phyloP scores from a whole-genome alignment of 208 protist species.

The Acanthamoeba royreba region DNA sequence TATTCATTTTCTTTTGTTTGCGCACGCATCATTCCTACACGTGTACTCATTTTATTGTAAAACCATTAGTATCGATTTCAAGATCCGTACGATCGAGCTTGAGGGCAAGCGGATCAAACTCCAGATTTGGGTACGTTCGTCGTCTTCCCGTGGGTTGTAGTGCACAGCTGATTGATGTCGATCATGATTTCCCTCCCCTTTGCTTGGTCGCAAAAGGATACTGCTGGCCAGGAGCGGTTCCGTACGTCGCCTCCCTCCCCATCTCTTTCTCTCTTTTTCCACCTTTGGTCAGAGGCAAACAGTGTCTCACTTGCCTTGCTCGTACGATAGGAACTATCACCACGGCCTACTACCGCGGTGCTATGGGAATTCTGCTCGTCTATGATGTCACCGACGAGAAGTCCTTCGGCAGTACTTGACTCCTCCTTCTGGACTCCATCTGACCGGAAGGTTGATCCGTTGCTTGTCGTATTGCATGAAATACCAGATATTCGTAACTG shows the following conservation, averaged over 20 bases:
- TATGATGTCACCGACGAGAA: constrained; percentile 88
- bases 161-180: no score
- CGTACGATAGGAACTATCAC: not conserved
- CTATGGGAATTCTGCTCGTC: constrained; percentile 90
- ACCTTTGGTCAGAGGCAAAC: no score
- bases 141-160: no score
- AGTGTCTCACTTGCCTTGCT: no score
- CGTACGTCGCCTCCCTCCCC: not conserved
- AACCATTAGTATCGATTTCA: constrained; percentile 88
- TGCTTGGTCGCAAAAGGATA: no score
- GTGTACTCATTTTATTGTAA: not conserved
- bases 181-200: no score
- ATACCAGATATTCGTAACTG: constrained; percentile 86
- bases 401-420: constrained; percentile 65
- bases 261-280: not conserved
- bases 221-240: constrained; percentile 91
- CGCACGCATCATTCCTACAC: not conserved
- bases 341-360: constrained; percentile 87
- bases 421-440: no score
- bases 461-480: no score
- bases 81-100: constrained; percentile 96
- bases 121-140: constrained; percentile 93
- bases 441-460: not conserved
- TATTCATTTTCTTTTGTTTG: not conserved
- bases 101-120: constrained; percentile 97